Percentiles rank a stretch among this genome's conserved stretches.
These are phyloP conservation scores for Cutaneotrichosporon daszewskae DNA, from an alignment of 1,284 basidiomycete genomes.

Conservation along the genomic window DNA sequence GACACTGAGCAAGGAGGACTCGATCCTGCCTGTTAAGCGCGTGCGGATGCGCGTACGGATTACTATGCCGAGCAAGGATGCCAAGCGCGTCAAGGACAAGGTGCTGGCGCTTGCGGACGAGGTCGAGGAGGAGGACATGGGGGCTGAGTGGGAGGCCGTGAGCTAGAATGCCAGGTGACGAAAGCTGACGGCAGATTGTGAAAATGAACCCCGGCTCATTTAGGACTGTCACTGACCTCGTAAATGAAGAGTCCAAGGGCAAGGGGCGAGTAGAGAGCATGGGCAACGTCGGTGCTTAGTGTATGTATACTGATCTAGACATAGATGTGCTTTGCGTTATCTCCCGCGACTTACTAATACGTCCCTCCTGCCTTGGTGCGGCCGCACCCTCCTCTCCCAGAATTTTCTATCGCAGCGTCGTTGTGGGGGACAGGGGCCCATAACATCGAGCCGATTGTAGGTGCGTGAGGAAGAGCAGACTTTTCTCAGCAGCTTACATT, in stretches of 20 bases:
- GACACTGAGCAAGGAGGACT: slow-evolving; percentile 58
- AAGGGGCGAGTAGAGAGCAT: slow-evolving; percentile 78
- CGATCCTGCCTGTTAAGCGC: slow-evolving; percentile 79
- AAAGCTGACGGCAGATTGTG: slow-evolving; percentile 58
- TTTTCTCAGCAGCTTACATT: no score
- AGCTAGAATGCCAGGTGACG: slow-evolving; percentile 38
- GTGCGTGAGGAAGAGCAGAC: no score
- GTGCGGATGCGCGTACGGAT: slow-evolving; percentile 88
- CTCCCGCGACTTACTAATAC: no score
- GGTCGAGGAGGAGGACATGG: slow-evolving; percentile 77
- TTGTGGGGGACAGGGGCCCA: no score
- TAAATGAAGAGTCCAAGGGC: slow-evolving; percentile 75
- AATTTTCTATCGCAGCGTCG: no score
- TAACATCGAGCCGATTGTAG: no score
- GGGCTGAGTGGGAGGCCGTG: slow-evolving; percentile 79
- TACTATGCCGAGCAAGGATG: slow-evolving; percentile 68
- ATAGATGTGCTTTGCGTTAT: no score
- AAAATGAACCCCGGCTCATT: slow-evolving; percentile 91
- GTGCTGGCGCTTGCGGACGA: slow-evolving; percentile 69
- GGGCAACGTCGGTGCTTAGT: slow-evolving; percentile 34
- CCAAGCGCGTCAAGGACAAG: slow-evolving; percentile 65
- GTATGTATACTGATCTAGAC: no score
- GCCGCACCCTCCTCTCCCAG: no score
- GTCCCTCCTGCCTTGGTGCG: no score
- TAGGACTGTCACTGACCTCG: slow-evolving; percentile 77